A percentile compares a stretch with the other conserved stretches of the same genome.
Conservation (phyloP, 1,284 basidiomycete genomes). For the Boletus chippewaensis region DNA sequence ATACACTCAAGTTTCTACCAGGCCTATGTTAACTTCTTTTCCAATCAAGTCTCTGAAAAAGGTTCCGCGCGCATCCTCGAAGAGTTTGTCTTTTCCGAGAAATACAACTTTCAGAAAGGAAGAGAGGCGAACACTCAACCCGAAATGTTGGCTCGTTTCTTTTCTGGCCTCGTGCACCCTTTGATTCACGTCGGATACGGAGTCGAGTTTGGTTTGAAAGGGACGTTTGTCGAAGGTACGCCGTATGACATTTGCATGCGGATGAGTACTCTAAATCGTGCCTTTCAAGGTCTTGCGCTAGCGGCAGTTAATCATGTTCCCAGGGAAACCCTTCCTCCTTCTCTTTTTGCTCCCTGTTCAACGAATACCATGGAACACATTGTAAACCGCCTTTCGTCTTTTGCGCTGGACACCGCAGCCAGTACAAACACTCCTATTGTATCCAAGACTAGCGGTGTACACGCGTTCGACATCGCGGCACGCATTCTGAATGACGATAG, state of each 20-base stretch:
- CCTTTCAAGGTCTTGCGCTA: slow-evolving; percentile 26
- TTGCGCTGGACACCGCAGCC: slow-evolving; percentile 8
- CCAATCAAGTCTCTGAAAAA: slow-evolving; percentile 37
- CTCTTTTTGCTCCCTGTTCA: slow-evolving; percentile 5
- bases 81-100: slow-evolving; percentile 50
- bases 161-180: slow-evolving; percentile 23
- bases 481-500: slow-evolving; percentile 22
- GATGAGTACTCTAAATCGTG: neutral
- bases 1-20: slow-evolving; percentile 44
- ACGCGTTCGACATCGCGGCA: slow-evolving; percentile 28
- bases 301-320: slow-evolving; percentile 15
- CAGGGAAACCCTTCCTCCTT: slow-evolving; percentile 21
- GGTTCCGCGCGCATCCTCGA: slow-evolving; percentile 43
- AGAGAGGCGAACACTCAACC: slow-evolving; percentile 19
- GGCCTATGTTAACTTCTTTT: slow-evolving; percentile 55
- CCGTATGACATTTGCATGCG: neutral
- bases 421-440: neutral
- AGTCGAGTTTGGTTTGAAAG: slow-evolving; percentile 29
- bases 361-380: neutral
- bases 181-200: slow-evolving; percentile 31
- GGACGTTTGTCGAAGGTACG: slow-evolving; percentile 30
- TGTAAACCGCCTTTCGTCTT: slow-evolving; percentile 6
- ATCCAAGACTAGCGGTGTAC: slow-evolving; percentile 14
- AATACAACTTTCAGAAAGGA: slow-evolving; percentile 39
- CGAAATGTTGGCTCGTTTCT: slow-evolving; percentile 23